Conservation (phyloP, 148 eudicot genomes). For the Gaultheria prostrata region DNA sequence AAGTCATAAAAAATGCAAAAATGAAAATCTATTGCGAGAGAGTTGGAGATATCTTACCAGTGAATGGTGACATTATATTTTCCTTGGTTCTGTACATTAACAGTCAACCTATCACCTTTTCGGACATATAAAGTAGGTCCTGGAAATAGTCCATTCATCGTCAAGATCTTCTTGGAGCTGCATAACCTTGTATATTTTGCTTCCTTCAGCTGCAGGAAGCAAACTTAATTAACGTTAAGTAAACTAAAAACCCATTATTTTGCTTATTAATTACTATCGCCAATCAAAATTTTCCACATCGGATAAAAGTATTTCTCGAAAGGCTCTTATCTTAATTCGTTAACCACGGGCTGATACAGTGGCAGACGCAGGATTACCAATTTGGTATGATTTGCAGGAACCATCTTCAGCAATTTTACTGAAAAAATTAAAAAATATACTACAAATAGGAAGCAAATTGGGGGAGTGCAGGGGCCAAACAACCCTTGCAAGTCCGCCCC, state of each 20-base stretch:
- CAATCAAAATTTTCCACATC: too few relatives aligned
- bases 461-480: too few relatives aligned
- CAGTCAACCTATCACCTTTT: not conserved
- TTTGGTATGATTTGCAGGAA: too few relatives aligned
- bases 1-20: too few relatives aligned
- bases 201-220: conserved; percentile 2
- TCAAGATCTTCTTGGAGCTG: conserved; percentile 6
- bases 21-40: not conserved
- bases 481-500: too few relatives aligned
- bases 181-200: not conserved
- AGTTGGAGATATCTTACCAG: conserved; percentile 2
- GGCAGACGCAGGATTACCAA: too few relatives aligned
- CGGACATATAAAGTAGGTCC: not conserved
- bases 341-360: too few relatives aligned
- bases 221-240: not conserved
- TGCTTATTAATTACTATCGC: not conserved
- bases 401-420: too few relatives aligned
- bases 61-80: conserved; percentile 6
- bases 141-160: conserved; percentile 8
- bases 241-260: not conserved
- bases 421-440: too few relatives aligned
- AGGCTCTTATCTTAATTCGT: too few relatives aligned
- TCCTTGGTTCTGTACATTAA: not conserved
- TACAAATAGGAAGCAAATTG: too few relatives aligned
- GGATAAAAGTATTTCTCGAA: too few relatives aligned